Percentiles rank a stretch among this genome's conserved stretches.
phyloP scores from a whole-genome alignment of 192 early-diverging fungal genomes.

The Umbelopsis sp. region DNA sequence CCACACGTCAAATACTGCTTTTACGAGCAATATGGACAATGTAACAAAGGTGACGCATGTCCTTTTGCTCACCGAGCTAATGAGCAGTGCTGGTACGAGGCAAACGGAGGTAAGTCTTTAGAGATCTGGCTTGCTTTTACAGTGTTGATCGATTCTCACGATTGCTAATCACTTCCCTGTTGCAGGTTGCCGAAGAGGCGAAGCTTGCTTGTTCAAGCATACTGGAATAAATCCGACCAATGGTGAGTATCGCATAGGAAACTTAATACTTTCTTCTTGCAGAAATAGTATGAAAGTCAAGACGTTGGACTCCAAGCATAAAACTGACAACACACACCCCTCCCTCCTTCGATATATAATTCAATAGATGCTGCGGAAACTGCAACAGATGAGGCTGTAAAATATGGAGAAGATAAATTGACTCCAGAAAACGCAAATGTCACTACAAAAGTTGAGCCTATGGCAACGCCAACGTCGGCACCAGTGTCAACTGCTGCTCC shows the following conservation, averaged over 20 bases:
- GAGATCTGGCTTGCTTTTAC: neutral
- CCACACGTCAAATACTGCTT: slow-evolving; percentile 9
- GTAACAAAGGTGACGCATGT: slow-evolving; percentile 11
- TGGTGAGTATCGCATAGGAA: neutral
- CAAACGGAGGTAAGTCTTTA: slow-evolving; percentile 6
- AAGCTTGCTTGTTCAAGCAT: slow-evolving; percentile 15
- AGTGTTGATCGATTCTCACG: neutral
- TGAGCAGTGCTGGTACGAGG: slow-evolving; percentile 13
- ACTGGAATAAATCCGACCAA: neutral
- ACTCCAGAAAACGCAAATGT: neutral
- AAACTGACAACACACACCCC: neutral
- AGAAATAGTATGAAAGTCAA: neutral
- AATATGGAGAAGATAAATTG: neutral
- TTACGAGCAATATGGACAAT: slow-evolving; percentile 7
- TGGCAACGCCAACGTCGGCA: neutral
- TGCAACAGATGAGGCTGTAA: neutral
- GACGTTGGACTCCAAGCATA: neutral
- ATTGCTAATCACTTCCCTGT: too few species aligned
- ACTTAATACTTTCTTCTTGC: neutral
- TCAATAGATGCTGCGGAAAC: neutral
- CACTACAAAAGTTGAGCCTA: neutral
- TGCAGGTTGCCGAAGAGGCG: slow-evolving; percentile 5
- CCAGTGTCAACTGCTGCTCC: neutral
- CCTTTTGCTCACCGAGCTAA: slow-evolving; percentile 1
- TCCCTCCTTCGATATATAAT: neutral